A percentile compares a stretch with the other conserved stretches of the same genome.
Conservation (phyloP, 2,329 filamentous ascomycete genomes). For the Cytospora piceicola region DNA sequence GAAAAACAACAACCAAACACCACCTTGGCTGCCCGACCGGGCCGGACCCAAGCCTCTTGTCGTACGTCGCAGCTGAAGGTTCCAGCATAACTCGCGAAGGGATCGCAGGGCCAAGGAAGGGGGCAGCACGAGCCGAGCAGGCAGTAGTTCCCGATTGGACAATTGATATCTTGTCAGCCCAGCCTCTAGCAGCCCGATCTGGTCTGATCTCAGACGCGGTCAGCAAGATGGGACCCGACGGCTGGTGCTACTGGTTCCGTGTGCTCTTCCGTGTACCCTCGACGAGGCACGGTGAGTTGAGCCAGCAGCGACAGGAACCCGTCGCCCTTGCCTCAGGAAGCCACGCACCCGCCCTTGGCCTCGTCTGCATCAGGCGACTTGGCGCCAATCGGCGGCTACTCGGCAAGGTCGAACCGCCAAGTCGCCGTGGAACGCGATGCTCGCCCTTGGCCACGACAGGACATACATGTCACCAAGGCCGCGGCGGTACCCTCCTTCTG, state of each 20-base stretch:
- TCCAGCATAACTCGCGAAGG: not conserved
- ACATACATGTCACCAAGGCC: too few relatives aligned
- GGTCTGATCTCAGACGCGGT: not conserved
- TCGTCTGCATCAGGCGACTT: slow-evolving; percentile 19
- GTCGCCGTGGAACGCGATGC: slow-evolving; percentile 18
- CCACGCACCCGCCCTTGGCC: not conserved
- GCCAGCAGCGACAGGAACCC: not conserved
- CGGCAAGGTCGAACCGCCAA: slow-evolving; percentile 17
- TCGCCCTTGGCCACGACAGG: not conserved
- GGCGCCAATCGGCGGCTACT: slow-evolving; percentile 25
- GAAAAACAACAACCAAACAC: not conserved
- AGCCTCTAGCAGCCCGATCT: not conserved
- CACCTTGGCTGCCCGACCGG: not conserved
- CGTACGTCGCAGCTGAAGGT: not conserved
- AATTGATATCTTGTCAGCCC: not conserved
- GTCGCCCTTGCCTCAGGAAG: too few relatives aligned
- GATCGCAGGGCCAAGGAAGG: not conserved
- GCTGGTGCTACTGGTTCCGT: not conserved
- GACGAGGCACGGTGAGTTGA: not conserved
- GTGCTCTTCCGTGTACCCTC: not conserved
- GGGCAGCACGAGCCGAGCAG: not conserved
- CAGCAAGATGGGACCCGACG: not conserved
- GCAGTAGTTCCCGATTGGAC: not conserved
- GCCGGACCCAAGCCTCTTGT: not conserved
- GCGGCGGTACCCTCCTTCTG: not conserved